A percentile compares a stretch with the other conserved stretches of the same genome.
Evolutionary conservation across 352 stramenopile species (phyloP).

Genomic region (Thraustochytrium striatum): DNA sequence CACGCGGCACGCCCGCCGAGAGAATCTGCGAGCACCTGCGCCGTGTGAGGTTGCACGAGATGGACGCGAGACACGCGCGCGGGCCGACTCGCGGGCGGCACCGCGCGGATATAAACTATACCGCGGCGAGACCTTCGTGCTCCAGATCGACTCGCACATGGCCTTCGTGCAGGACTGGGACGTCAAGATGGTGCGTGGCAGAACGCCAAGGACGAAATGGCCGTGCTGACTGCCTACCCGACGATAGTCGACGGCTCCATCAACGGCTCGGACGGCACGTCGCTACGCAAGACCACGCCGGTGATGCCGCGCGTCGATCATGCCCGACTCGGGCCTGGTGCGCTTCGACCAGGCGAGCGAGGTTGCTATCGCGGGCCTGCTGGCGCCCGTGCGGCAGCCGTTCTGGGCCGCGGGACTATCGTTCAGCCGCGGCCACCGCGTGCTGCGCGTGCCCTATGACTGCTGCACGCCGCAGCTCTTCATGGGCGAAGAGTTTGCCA

Average conservation of each 20-base stretch:
- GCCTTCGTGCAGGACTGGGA: constrained; percentile 66
- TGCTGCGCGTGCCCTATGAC: constrained; percentile 72
- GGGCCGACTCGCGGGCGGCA: constrained; percentile 70
- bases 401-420: constrained; percentile 71
- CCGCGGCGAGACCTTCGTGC: constrained; percentile 69
- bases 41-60: constrained; percentile 65
- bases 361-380: constrained; percentile 58
- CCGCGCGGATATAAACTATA: constrained; percentile 68
- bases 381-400: constrained; percentile 59
- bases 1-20: constrained; percentile 57
- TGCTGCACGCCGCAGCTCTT: constrained; percentile 70
- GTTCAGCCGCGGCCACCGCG: constrained; percentile 69
- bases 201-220: constrained; percentile 65
- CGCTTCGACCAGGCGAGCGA: constrained; percentile 57
- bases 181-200: constrained; percentile 63
- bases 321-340: neutral
- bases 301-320: constrained; percentile 65
- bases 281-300: constrained; percentile 56
- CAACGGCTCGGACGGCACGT: constrained; percentile 52
- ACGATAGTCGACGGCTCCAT: constrained; percentile 56
- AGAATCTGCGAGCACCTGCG: constrained; percentile 65
- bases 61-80: constrained; percentile 63
- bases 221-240: constrained; percentile 66
- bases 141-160: constrained; percentile 71
- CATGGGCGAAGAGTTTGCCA: constrained; percentile 58